A percentile compares a stretch with the other conserved stretches of the same genome.
Conservation (phyloP, 2,329 filamentous ascomycete species). For the Hymenoscyphus salicellus region DNA sequence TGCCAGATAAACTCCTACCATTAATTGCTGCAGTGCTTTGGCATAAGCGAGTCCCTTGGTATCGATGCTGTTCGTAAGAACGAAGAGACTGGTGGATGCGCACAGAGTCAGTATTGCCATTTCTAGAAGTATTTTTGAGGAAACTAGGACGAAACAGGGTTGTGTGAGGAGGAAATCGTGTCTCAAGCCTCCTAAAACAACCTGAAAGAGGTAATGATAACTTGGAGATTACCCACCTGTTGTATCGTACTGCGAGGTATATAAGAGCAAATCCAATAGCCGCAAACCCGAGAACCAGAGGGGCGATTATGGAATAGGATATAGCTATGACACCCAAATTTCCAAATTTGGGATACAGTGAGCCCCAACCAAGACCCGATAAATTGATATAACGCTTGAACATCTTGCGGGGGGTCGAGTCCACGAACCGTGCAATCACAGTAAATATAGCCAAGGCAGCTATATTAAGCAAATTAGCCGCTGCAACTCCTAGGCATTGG, state of each 20-base stretch:
- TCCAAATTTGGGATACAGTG: slow-evolving; percentile 74
- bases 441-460: slow-evolving; percentile 69
- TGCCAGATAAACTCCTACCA: slow-evolving; percentile 78
- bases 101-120: too few relatives aligned
- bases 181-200: too few relatives aligned
- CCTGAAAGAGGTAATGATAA: too few relatives aligned
- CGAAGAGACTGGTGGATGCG: too few relatives aligned
- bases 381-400: slow-evolving; percentile 76
- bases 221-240: too few relatives aligned
- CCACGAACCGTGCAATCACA: slow-evolving; percentile 69
- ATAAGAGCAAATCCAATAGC: slow-evolving; percentile 73
- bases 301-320: slow-evolving; percentile 81
- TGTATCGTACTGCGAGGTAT: slow-evolving; percentile 86
- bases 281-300: slow-evolving; percentile 79
- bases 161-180: too few relatives aligned
- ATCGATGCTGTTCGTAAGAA: slow-evolving; percentile 76
- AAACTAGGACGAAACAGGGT: too few relatives aligned
- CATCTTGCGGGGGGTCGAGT: slow-evolving; percentile 75
- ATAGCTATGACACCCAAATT: slow-evolving; percentile 79
- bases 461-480: slow-evolving; percentile 70
- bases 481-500: slow-evolving; percentile 78
- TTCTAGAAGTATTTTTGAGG: too few relatives aligned
- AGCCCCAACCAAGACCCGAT: slow-evolving; percentile 76
- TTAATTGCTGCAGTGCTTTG: slow-evolving; percentile 79
- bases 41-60: slow-evolving; percentile 84